A percentile compares a stretch with the other conserved stretches of the same genome.
Conservation (phyloP, 192 early-diverging fungal species). For the Spizellomyces punctatus region DNA sequence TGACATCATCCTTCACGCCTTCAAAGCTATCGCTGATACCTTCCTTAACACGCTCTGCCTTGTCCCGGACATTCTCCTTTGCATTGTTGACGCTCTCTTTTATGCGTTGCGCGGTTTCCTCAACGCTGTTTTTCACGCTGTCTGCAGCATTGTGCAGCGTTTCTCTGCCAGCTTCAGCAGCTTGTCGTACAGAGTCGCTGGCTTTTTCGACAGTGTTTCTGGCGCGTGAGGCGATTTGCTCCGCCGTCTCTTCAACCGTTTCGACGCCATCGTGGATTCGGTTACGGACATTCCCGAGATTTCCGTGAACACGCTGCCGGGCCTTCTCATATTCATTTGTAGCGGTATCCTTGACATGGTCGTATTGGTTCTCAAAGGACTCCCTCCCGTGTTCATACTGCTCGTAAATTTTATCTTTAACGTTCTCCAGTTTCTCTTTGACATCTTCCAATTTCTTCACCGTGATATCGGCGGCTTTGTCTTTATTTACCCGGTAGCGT, state of each 20-base stretch:
- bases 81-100: constrained; percentile 19
- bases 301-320: background rate
- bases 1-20: constrained; percentile 21
- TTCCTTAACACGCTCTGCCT: constrained; percentile 24
- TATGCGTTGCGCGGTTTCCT: constrained; percentile 23
- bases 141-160: constrained; percentile 2
- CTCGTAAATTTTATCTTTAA: constrained; percentile 5
- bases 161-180: background rate
- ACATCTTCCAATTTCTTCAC: constrained; percentile 6
- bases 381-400: constrained; percentile 7
- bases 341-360: constrained; percentile 4
- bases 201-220: constrained; percentile 8
- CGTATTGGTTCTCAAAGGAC: background rate
- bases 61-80: constrained; percentile 24
- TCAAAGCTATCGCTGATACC: constrained; percentile 12
- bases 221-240: constrained; percentile 10
- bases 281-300: background rate
- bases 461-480: background rate
- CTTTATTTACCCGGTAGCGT: background rate
- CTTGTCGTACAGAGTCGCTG: constrained; percentile 7
- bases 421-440: constrained; percentile 2
- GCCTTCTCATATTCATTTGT: constrained; percentile 15
- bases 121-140: background rate
- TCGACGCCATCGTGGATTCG: constrained; percentile 13
- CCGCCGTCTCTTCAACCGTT: constrained; percentile 11